Conservation (phyloP, 1,284 basidiomycete genomes). For the Cryptococcus jaspeensis region DNA sequence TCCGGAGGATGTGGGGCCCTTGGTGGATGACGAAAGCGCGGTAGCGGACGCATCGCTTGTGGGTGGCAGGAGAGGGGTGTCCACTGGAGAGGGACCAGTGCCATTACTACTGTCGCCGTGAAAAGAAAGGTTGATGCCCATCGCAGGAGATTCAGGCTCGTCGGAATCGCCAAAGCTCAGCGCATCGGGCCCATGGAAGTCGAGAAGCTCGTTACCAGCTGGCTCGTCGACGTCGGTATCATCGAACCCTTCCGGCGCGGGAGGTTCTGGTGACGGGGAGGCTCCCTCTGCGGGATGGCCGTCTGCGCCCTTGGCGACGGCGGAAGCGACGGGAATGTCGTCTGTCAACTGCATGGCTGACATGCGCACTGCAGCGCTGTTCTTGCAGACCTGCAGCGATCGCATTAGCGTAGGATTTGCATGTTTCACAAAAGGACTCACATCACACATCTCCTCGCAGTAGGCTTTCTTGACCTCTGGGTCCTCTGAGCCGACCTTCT, state of each 20-base stretch:
- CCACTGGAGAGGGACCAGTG: not conserved
- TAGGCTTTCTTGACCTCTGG: slow-evolving; percentile 57
- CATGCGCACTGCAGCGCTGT: slow-evolving; percentile 21
- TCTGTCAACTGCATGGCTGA: slow-evolving; percentile 27
- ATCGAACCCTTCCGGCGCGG: slow-evolving; percentile 1
- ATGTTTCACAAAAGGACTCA: slow-evolving; percentile 50
- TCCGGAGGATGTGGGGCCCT: not conserved
- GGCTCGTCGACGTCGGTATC: not conserved
- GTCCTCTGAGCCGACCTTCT: slow-evolving; percentile 62
- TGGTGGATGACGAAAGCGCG: not conserved
- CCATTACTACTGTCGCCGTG: not conserved
- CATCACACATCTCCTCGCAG: slow-evolving; percentile 81
- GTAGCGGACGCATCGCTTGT: not conserved
- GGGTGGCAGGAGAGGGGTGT: not conserved
- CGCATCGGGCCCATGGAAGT: not conserved
- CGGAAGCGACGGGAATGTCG: slow-evolving; percentile 27
- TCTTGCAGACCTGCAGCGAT: slow-evolving; percentile 31
- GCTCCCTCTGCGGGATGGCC: slow-evolving; percentile 1
- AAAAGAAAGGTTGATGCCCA: not conserved
- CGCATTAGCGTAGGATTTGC: not conserved
- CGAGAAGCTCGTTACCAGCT: not conserved
- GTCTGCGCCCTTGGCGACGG: not conserved
- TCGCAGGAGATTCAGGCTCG: not conserved
- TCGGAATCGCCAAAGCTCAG: slow-evolving; percentile 3
- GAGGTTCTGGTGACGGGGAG: slow-evolving; percentile 3